Conservation (phyloP, 1,284 basidiomycete species). For the Rhodotorula sp. region DNA sequence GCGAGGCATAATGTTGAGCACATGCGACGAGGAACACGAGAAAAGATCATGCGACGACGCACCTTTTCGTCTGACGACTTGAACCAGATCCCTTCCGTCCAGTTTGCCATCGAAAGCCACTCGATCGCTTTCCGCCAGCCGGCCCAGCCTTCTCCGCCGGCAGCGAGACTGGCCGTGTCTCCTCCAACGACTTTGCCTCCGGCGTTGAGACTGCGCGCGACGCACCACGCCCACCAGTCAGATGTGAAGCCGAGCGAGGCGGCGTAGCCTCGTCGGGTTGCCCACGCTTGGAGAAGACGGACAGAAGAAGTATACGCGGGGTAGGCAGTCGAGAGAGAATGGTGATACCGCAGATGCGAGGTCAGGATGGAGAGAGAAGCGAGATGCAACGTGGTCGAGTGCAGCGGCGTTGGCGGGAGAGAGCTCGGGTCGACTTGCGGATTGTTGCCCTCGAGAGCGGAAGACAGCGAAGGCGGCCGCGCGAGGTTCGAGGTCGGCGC, state of each 20-base stretch:
- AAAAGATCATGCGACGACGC: background rate
- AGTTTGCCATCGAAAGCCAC: constrained; percentile 37
- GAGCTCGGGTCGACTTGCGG: constrained; percentile 28
- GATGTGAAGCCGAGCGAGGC: constrained; percentile 38
- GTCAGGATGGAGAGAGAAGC: constrained; percentile 46
- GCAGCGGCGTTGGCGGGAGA: constrained; percentile 43
- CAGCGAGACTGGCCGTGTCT: constrained; percentile 19
- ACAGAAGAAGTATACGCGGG: constrained; percentile 47
- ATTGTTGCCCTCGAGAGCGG: constrained; percentile 58
- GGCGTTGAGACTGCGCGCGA: constrained; percentile 31
- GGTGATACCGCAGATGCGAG: constrained; percentile 48
- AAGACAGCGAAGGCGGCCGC: constrained; percentile 39
- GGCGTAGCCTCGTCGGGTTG: constrained; percentile 46
- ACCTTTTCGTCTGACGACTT: constrained; percentile 23
- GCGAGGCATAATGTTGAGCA: background rate
- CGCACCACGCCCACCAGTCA: constrained; percentile 41
- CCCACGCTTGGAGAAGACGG: constrained; percentile 49
- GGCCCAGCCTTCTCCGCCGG: constrained; percentile 37
- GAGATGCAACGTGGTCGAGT: constrained; percentile 46
- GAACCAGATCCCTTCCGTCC: constrained; percentile 38
- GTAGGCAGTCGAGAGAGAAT: constrained; percentile 44
- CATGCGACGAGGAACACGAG: background rate
- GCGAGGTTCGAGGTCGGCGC: constrained; percentile 63
- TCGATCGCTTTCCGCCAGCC: constrained; percentile 40
- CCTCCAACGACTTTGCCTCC: constrained; percentile 5